Evolutionary conservation across 345 rosid species (phyloP).

Genomic region (Lepidium didymum): DNA sequence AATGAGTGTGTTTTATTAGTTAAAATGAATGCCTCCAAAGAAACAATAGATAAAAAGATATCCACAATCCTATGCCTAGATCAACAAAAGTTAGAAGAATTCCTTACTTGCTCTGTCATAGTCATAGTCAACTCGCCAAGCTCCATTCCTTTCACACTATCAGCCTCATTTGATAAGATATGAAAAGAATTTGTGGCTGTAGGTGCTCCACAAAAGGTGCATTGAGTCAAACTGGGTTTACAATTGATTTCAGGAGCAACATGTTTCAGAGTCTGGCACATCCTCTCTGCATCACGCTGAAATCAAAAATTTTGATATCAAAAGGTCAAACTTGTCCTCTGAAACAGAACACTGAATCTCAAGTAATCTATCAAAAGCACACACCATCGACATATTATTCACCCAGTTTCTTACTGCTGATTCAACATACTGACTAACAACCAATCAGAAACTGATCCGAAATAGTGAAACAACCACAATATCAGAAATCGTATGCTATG

Average conservation of each 20-base stretch:
- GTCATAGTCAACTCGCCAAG: slow-evolving; percentile 37
- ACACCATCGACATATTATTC: neutral
- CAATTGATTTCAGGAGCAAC: slow-evolving; percentile 34
- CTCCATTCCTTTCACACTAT: slow-evolving; percentile 30
- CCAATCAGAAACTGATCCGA: neutral
- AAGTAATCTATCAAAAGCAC: neutral
- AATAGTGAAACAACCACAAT: neutral
- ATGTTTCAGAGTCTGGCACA: slow-evolving; percentile 44
- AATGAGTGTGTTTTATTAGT: neutral
- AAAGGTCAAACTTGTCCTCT: neutral
- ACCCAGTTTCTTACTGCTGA: neutral
- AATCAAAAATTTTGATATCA: neutral
- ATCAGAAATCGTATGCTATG: neutral
- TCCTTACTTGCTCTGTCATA: slow-evolving; percentile 47
- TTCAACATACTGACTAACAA: neutral
- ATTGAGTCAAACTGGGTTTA: slow-evolving; percentile 32
- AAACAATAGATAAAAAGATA: neutral
- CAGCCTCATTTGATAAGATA: slow-evolving; percentile 42
- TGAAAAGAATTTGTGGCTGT: slow-evolving; percentile 54
- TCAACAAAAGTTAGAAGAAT: slow-evolving; percentile 4
- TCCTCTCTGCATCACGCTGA: slow-evolving; percentile 71
- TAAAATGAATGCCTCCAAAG: neutral
- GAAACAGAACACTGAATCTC: neutral
- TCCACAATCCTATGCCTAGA: neutral
- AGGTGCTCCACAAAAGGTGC: slow-evolving; percentile 49